These are phyloP conservation scores for Penicillium sp. DNA, from an alignment of 2,329 filamentous ascomycete genomes.

Conservation along the genomic window DNA sequence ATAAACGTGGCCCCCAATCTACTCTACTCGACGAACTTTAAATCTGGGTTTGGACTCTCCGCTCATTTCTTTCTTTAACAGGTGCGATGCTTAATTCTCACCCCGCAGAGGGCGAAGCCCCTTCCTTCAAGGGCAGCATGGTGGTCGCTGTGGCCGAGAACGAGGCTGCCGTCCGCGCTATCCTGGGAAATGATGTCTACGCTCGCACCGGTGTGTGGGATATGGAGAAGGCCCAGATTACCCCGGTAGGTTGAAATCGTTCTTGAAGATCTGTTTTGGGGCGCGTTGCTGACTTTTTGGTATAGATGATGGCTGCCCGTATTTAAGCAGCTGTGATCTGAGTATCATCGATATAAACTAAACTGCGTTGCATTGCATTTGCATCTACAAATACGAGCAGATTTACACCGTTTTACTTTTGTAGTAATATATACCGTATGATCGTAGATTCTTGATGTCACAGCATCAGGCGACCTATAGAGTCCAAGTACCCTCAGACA, in stretches of 20 bases:
- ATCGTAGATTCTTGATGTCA: not conserved
- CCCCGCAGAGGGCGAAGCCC: conserved; percentile 61
- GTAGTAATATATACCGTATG: not conserved
- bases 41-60: not conserved
- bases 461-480: not conserved
- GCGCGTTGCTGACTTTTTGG: conserved; percentile 3
- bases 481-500: not conserved
- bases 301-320: conserved; percentile 35
- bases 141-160: conserved; percentile 66
- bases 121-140: conserved; percentile 70
- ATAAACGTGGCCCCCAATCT: too few species aligned
- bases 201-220: conserved; percentile 75
- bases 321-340: conserved; percentile 15
- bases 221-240: conserved; percentile 59
- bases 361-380: not conserved
- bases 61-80: conserved; percentile 24
- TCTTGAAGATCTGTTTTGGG: not conserved
- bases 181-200: conserved; percentile 73
- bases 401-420: not conserved
- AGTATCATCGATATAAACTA: not conserved
- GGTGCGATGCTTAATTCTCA: conserved; percentile 68
- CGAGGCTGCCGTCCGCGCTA: conserved; percentile 66
- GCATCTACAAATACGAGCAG: not conserved
- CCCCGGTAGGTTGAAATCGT: conserved; percentile 31
- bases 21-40: not conserved